These are phyloP conservation scores for Holtermannia corniformis DNA, from an alignment of 768 basidiomycete genomes.

Conservation along the genomic window DNA sequence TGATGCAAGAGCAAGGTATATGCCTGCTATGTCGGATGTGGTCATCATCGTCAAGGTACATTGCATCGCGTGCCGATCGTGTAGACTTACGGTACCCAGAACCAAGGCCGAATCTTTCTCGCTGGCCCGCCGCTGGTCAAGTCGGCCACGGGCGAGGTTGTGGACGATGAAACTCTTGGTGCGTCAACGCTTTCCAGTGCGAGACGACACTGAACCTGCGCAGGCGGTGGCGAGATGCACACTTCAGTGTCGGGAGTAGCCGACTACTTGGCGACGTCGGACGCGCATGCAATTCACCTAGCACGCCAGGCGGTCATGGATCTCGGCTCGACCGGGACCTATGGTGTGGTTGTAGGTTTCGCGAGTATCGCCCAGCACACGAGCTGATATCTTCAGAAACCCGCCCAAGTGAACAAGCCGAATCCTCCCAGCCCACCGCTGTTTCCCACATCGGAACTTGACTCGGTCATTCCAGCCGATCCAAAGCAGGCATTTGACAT, in stretches of 20 bases:
- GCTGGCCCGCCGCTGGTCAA: conserved; percentile 91
- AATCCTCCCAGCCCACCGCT: conserved; percentile 47
- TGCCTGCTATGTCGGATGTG: conserved; percentile 93
- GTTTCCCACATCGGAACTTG: conserved; percentile 69
- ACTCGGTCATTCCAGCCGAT: conserved; percentile 86
- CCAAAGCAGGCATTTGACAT: conserved; percentile 82
- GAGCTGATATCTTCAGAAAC: not conserved
- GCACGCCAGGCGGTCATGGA: conserved; percentile 32
- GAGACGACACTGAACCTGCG: not conserved
- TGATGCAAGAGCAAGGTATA: conserved; percentile 36
- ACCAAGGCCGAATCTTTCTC: conserved; percentile 87
- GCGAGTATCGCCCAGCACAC: not conserved
- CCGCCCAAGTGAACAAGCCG: not conserved
- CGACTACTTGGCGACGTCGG: conserved; percentile 27
- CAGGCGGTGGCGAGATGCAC: conserved; percentile 37
- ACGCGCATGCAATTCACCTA: conserved; percentile 24
- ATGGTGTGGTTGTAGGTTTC: not conserved
- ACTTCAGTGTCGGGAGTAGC: conserved; percentile 34
- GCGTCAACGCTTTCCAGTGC: conserved; percentile 28
- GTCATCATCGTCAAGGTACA: conserved; percentile 36
- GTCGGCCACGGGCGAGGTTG: conserved; percentile 84
- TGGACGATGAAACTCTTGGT: conserved; percentile 85
- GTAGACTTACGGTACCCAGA: conserved; percentile 69
- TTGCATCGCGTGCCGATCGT: not conserved
- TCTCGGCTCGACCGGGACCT: conserved; percentile 13